These are phyloP conservation scores for Narthecium ossifragum DNA, from an alignment of 106 monocot species.

Conservation along the genomic window DNA sequence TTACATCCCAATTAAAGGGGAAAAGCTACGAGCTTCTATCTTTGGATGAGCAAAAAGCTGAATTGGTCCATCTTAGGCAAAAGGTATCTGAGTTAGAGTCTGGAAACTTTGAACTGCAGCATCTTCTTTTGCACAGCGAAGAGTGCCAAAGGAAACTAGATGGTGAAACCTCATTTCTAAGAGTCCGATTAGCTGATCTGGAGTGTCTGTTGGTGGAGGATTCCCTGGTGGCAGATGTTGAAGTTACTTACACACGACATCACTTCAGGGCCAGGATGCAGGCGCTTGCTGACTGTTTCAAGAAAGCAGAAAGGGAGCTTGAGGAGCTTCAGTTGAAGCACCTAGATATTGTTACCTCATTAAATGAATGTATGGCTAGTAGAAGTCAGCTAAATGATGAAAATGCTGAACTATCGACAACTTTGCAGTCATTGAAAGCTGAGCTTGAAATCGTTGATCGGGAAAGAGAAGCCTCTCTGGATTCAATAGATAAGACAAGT, in stretches of 20 bases:
- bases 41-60: conserved; percentile 49
- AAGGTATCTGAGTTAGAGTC: conserved; percentile 47
- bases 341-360: conserved; percentile 7
- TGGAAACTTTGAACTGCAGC: conserved; percentile 35
- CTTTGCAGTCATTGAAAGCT: conserved; percentile 25
- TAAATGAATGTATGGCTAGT: conserved; percentile 11
- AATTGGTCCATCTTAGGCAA: conserved; percentile 35
- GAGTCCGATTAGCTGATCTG: conserved; percentile 24
- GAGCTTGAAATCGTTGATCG: conserved; percentile 16
- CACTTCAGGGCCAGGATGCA: conserved; percentile 21
- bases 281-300: conserved; percentile 22
- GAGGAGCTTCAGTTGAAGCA: conserved; percentile 35
- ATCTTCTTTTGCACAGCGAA: conserved; percentile 23
- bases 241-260: conserved; percentile 48
- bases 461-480: conserved; percentile 26
- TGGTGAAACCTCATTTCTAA: conserved; percentile 23
- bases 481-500: conserved; percentile 7
- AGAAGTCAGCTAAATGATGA: conserved; percentile 35
- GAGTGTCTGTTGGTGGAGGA: conserved; percentile 42
- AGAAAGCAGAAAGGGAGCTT: conserved; percentile 14
- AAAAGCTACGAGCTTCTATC: conserved; percentile 36
- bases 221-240: conserved; percentile 38
- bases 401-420: conserved; percentile 29
- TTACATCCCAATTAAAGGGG: conserved; percentile 48
- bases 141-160: conserved; percentile 28